These are phyloP conservation scores for Lactifluus rugatus DNA, from an alignment of 768 basidiomycete genomes.

Conservation along the genomic window DNA sequence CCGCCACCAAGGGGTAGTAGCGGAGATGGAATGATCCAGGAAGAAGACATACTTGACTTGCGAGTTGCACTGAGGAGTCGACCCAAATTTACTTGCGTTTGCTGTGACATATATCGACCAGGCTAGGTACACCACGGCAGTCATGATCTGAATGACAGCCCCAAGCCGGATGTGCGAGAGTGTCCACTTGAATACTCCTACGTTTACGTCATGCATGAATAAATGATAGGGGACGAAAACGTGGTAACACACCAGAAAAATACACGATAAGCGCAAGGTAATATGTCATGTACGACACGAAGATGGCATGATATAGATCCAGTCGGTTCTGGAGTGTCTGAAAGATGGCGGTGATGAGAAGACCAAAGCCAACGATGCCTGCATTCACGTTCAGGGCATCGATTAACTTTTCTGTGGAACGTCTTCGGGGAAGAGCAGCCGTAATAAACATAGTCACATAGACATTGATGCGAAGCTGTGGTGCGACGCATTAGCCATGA, in stretches of 20 bases:
- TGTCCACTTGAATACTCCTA: background rate
- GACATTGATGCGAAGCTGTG: background rate
- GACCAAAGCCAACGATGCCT: background rate
- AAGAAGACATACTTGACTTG: background rate
- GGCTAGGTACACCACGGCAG: background rate
- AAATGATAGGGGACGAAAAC: background rate
- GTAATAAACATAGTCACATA: background rate
- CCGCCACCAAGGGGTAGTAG: background rate
- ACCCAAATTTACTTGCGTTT: background rate
- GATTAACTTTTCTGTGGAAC: background rate
- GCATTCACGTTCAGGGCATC: background rate
- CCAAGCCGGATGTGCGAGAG: background rate
- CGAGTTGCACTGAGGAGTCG: background rate
- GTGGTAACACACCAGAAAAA: background rate
- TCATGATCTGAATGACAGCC: background rate
- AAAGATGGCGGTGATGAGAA: background rate
- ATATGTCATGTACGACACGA: background rate
- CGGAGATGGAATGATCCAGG: background rate
- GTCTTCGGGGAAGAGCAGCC: background rate
- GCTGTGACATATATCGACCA: background rate
- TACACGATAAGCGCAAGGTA: background rate
- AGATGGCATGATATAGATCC: background rate
- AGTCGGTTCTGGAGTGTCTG: background rate
- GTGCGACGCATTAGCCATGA: background rate
- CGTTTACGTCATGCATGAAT: background rate